These are phyloP conservation scores for Umbilicus rupestris DNA, from an alignment of 164 flowering plant genomes.

Conservation along the genomic window DNA sequence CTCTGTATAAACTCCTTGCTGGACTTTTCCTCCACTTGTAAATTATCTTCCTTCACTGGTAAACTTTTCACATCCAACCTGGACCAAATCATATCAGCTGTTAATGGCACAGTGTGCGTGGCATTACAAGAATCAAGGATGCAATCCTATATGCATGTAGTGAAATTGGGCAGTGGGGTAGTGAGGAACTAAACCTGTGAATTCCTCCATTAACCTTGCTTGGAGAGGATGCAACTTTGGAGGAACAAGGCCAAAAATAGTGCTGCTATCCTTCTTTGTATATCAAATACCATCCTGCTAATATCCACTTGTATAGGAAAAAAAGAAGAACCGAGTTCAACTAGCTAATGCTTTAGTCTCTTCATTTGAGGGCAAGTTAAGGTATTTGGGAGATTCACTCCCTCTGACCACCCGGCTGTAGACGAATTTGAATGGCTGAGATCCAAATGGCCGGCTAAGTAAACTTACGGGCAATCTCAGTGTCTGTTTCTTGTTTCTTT, in stretches of 20 bases:
- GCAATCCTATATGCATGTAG: background rate
- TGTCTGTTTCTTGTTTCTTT: constrained; percentile 83
- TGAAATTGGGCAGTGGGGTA: background rate
- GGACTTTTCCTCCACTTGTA: background rate
- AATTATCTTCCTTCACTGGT: background rate
- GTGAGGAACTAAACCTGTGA: background rate
- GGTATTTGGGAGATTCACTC: constrained; percentile 48
- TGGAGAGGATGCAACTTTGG: background rate
- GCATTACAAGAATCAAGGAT: background rate
- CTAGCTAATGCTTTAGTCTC: constrained; percentile 25
- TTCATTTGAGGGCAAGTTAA: constrained; percentile 29
- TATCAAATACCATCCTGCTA: constrained; percentile 1
- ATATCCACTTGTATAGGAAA: constrained; percentile 7
- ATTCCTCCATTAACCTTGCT: background rate
- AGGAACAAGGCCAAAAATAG: background rate
- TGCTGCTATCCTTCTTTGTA: constrained; percentile 5
- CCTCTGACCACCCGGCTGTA: constrained; percentile 82
- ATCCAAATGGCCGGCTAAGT: constrained; percentile 73
- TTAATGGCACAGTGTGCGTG: background rate
- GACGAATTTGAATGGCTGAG: constrained; percentile 74
- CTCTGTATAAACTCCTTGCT: background rate
- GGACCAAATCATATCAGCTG: background rate
- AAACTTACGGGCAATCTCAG: constrained; percentile 89
- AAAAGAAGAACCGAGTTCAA: constrained; percentile 12
- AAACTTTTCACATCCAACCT: background rate